Percentiles rank a stretch among this genome's conserved stretches.
Evolutionary conservation across 2,329 filamentous ascomycete genomes (phyloP).

Genomic region (Sporothrix protearum): DNA sequence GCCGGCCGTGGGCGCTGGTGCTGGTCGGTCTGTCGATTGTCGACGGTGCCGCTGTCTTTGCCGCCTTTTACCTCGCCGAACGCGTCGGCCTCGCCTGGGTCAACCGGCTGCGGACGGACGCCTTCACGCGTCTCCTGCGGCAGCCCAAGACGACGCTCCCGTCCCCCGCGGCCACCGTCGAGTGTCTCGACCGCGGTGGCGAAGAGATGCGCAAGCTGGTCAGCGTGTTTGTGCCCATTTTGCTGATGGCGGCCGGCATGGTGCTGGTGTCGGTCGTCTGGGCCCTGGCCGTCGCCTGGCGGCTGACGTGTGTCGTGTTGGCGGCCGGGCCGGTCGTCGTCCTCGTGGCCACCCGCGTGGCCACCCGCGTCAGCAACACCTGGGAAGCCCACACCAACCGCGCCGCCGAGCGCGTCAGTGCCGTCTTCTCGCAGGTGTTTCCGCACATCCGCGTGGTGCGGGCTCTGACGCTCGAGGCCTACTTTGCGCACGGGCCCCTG

Average conservation of each 20-base stretch:
- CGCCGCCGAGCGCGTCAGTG: constrained; percentile 56
- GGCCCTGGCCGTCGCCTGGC: constrained; percentile 74
- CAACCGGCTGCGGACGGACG: constrained; percentile 63
- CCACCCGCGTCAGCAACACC: constrained; percentile 60
- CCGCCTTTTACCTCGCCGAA: constrained; percentile 69
- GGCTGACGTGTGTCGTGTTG: constrained; percentile 72
- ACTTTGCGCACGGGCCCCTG: constrained; percentile 64
- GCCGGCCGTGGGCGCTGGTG: constrained; percentile 64
- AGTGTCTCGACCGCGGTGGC: constrained; percentile 73
- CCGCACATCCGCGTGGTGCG: constrained; percentile 75
- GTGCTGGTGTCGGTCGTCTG: constrained; percentile 66
- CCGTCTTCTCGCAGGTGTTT: constrained; percentile 71
- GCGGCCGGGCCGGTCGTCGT: constrained; percentile 67
- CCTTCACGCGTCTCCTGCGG: constrained; percentile 64
- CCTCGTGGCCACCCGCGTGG: constrained; percentile 61
- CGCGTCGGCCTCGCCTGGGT: constrained; percentile 72
- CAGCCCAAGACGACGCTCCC: constrained; percentile 57
- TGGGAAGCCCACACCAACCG: constrained; percentile 71
- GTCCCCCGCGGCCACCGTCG: constrained; percentile 55
- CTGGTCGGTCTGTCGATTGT: constrained; percentile 65
- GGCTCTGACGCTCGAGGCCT: constrained; percentile 66
- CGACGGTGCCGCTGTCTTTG: constrained; percentile 63
- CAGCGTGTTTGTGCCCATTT: constrained; percentile 69
- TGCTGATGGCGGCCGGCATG: constrained; percentile 66
- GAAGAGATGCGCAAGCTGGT: constrained; percentile 86